These are phyloP conservation scores for Lipomyces kockii DNA, from an alignment of 805 yeast genomes.

Conservation along the genomic window DNA sequence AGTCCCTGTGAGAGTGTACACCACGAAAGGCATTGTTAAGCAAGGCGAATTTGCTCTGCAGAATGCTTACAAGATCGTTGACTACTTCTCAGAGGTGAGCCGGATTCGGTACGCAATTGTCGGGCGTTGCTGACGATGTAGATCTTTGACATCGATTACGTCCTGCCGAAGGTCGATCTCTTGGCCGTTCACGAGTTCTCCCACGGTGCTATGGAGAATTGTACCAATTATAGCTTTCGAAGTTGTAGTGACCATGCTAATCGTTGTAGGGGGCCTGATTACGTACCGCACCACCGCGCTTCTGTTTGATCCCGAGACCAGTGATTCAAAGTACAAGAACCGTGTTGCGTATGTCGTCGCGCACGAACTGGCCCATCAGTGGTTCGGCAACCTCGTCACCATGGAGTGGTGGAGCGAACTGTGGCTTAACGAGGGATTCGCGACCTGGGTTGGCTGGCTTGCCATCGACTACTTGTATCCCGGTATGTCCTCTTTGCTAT, in stretches of 20 bases:
- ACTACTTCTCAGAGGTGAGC: slow-evolving; percentile 64
- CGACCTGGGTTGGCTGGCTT: slow-evolving; percentile 90
- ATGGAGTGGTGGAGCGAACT: slow-evolving; percentile 94
- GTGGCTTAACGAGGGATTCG: slow-evolving; percentile 89
- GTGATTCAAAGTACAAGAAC: slow-evolving; percentile 65
- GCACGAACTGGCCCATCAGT: slow-evolving; percentile 89
- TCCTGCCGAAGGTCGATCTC: slow-evolving; percentile 79
- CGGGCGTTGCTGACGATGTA: neutral
- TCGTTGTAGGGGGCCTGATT: slow-evolving; percentile 56
- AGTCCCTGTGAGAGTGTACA: slow-evolving; percentile 78
- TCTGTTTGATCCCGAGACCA: slow-evolving; percentile 66
- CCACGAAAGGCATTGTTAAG: slow-evolving; percentile 75
- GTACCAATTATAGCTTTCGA: slow-evolving; percentile 44
- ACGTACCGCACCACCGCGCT: slow-evolving; percentile 80
- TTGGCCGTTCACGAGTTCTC: slow-evolving; percentile 83
- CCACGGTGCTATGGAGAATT: slow-evolving; percentile 91
- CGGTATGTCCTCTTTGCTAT: too few relatives aligned
- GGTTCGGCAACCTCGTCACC: slow-evolving; percentile 89
- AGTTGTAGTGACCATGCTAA: neutral
- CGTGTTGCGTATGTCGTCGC: slow-evolving; percentile 85
- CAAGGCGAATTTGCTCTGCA: slow-evolving; percentile 76
- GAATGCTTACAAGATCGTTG: slow-evolving; percentile 73
- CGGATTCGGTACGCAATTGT: too few relatives aligned
- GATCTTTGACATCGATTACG: slow-evolving; percentile 71
- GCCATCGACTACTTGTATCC: slow-evolving; percentile 77